Base-by-base conservation (phyloP, 805 yeast species). In the Candida anglica region DNA sequence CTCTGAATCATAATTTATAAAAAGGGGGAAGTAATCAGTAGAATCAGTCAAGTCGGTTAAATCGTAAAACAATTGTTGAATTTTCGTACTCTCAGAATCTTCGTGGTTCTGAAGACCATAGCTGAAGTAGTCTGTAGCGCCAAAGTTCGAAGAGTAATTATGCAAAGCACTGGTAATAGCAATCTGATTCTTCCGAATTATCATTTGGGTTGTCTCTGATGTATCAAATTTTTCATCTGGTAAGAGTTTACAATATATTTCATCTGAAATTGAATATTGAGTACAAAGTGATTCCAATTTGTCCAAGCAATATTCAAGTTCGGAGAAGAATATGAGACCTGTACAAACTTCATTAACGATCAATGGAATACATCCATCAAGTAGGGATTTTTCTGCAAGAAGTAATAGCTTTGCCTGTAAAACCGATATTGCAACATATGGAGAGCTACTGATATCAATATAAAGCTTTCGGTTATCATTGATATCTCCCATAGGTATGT, bases 291-390 rank as follows among this genome's bases (percentile, higher is more conserved):
- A 53, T 24, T 60, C 52, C 7, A 73, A 42, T 30, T 58, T 61
- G 44, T 76, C 81, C 19, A 76, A 48, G n/a, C 70, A 68, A 38
- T 64, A 60, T 38, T 75, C 79, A 36, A 76, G 55, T 31, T 72
- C 76, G 0, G 78, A 70, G 18, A 68, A 73, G 20, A 73, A 68
- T 4, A 76, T 40, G 4, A 73, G 37, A 0, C 81, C 81, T 13
- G 69, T 64, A 44, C 52, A 61, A 24, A 34, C 48, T 39, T 40
- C 33, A 27, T 54, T 50, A 29, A 59, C 57, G n/a, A 72, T 46
- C 5, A 76, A 50, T 2, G 80, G 74, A 15, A 76, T 46, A 42
- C 77, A 72, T 0, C 79, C 80, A 50, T 76, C 81, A 15, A 72
- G 47, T 30, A 73, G 56, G 3, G 69, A 66, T 11, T 58, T 55